A percentile compares a stretch with the other conserved stretches of the same genome.
Conservation (phyloP, 306 rosid species). For the Inga laurina region DNA sequence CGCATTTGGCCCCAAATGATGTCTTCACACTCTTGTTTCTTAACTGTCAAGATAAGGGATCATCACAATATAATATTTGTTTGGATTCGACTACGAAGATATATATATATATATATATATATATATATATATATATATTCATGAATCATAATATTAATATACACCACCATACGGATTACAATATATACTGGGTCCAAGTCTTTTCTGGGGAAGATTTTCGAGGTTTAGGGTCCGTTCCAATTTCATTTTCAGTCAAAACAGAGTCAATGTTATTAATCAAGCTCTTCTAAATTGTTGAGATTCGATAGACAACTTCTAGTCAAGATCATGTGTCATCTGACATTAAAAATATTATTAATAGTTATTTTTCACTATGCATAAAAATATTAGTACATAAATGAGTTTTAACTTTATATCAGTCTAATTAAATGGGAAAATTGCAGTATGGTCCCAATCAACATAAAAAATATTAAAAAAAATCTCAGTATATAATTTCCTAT, state of each 20-base stretch:
- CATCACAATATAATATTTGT: neutral
- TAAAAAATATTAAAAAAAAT: no score
- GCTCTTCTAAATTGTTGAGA: neutral
- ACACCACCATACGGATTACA: neutral
- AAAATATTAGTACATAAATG: neutral
- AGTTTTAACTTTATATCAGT: neutral
- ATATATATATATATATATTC: no score
- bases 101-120: no score
- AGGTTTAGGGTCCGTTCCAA: neutral
- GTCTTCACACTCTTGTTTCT: slow-evolving; percentile 28
- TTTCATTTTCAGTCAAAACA: neutral
- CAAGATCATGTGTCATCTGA: neutral
- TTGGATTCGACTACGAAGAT: neutral
- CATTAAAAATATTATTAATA: no score
- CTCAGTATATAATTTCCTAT: no score
- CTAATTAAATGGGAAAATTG: neutral
- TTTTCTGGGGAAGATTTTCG: neutral
- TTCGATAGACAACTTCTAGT: neutral
- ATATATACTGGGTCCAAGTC: neutral
- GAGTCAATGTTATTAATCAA: neutral
- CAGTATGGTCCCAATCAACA: no score
- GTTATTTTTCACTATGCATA: neutral
- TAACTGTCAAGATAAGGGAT: slow-evolving; percentile 2
- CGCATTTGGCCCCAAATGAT: slow-evolving; percentile 13
- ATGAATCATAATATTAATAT: neutral